Evolutionary conservation across 139 green algal species (phyloP), one percentile per base, ranked within the genome.

Genomic region (Haematococcus sp.): DNA sequence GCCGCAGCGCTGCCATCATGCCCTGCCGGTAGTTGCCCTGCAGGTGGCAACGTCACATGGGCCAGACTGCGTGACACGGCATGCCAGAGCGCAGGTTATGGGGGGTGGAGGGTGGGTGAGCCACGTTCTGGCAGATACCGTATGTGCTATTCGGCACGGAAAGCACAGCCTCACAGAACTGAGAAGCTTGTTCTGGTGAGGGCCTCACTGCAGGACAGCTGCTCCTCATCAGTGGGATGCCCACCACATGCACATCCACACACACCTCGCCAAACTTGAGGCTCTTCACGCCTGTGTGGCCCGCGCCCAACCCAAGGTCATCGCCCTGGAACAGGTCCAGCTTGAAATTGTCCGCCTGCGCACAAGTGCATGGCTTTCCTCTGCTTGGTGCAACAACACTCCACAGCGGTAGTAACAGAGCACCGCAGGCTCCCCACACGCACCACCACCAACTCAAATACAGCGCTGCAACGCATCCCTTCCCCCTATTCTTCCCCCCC

Each of bases 301-400:
- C 25, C 7, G 2, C 30, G n/a, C 4, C 22, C 2, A 52, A 19
- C 23, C 49, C 68, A 40, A 46, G 4, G 17, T 46, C 49, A 3
- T 76, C 70, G 17, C 28, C 17, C 22, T 76, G 22, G 27, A 76
- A 76, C 27, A 76, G 70, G 3, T 60, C 15, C 17, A 76, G 70
- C 40, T 76, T 76, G 35, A 76, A 69, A 34, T 56, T 69, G 34
- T 76, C 33, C 3, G 56, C 44, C 66, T 72, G 66, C 15, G 58
- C 15, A 4, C 25, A 40, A 17, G 25, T 23, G 32, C 31, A 68
- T 27, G 61, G 4, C 16, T 15, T n/a, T 49, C 3, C 4, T 3
- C 17, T 30, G 31, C 9, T 68, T 35, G n/a, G 5, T 20, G 28
- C 40, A 27, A 66, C 27, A 20, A 43, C 3, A 13, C 17, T 40